Evolutionary conservation across 768 basidiomycete species (phyloP), one percentile per base, ranked within the genome.

Genomic region (Russula brevipes): DNA sequence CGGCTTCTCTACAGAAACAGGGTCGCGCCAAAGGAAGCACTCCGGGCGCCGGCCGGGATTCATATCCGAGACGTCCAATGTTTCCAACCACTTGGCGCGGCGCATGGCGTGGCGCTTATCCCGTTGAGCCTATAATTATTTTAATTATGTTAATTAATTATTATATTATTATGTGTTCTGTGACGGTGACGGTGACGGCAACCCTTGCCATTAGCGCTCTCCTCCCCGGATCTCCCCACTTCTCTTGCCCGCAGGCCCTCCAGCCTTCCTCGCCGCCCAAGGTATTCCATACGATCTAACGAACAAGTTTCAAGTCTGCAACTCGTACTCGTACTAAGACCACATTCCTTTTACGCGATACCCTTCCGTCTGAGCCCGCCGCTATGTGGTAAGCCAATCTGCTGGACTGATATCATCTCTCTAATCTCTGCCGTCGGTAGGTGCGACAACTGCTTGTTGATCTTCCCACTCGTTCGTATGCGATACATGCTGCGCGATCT

Each of bases 401-500:
- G 31, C 41, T 39, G 10, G 38, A 14, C 38, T 50, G 30, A 52
- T 50, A 24, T 58, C 41, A 44, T 51, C 53, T 39, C 30, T 36
- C 24, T 30, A 7, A 47, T 64, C 51, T 30, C 44, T 61, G 33
- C 60, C 55, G 31, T 51, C 59, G 39, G 53, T 64, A 88, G 87
- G 87, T 90, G 87, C 78, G 87, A 89, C 77, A 88, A 88, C 75
- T 90, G 87, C 76, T 77, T 88, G 61, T 82, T 89, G 61, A 76
- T 88, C 63, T 77, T 90, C 63, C 87, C 87, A 71, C 79, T 89
- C 74, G 88, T 87, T 70, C 72, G 85, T 69, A 51, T 63, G 17
- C 46, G 33, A 51, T 55, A 19, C 56, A 64, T 5, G 45, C 19
- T 46, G 31, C 52, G 60, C 52, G 67, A 57, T 50, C 47, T 49